Evolutionary conservation across 805 yeast genomes (phyloP).

Genomic region (Scheffersomyces stipitis): DNA sequence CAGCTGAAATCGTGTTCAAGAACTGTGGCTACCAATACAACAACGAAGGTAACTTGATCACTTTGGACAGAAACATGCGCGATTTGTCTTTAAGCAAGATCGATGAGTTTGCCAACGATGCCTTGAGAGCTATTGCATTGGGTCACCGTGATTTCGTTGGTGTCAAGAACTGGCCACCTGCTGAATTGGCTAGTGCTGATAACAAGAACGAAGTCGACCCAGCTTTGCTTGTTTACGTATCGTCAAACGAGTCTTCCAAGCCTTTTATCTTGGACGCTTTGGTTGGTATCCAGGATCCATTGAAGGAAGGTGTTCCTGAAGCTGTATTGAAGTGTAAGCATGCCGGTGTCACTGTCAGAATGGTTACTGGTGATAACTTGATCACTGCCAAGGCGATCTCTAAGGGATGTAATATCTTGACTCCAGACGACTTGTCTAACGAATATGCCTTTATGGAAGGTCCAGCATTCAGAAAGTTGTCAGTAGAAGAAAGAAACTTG

Average conservation of each 20-base stretch:
- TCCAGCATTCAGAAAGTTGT: slow-evolving; percentile 74
- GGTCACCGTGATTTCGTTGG: slow-evolving; percentile 71
- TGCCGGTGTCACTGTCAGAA: slow-evolving; percentile 93
- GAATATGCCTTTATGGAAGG: slow-evolving; percentile 84
- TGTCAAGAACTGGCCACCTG: slow-evolving; percentile 65
- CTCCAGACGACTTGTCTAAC: slow-evolving; percentile 50
- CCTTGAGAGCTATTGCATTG: slow-evolving; percentile 85
- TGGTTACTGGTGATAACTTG: slow-evolving; percentile 98
- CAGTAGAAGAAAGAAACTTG: slow-evolving; percentile 51
- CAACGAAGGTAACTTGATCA: slow-evolving; percentile 26
- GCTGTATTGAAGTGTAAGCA: slow-evolving; percentile 82
- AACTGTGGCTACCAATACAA: slow-evolving; percentile 48
- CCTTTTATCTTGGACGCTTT: slow-evolving; percentile 62
- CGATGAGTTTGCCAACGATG: slow-evolving; percentile 66
- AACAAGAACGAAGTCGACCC: slow-evolving; percentile 43
- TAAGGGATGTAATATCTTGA: slow-evolving; percentile 74
- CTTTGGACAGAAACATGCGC: slow-evolving; percentile 30
- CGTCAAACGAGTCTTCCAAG: slow-evolving; percentile 21
- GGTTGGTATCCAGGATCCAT: slow-evolving; percentile 94
- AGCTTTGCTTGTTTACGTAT: slow-evolving; percentile 24
- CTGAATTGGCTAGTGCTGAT: slow-evolving; percentile 32
- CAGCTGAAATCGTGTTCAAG: slow-evolving; percentile 81
- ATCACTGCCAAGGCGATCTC: slow-evolving; percentile 92
- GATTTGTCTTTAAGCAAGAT: slow-evolving; percentile 31
- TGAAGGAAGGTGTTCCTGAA: slow-evolving; percentile 84